Conservation (phyloP, 1,139 yeast species). For the Suhomyces maxii region DNA sequence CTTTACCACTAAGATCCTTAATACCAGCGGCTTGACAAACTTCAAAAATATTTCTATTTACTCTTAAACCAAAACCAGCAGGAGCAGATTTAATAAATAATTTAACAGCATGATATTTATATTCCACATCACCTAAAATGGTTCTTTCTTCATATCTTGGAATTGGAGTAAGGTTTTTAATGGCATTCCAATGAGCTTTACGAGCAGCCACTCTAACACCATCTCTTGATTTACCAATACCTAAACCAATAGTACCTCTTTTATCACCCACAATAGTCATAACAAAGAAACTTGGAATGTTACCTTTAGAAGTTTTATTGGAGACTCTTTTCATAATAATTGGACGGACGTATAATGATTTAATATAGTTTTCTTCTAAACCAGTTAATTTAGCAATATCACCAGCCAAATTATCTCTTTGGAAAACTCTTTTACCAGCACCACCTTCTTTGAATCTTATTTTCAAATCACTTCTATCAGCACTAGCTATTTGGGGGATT, state of each 20-base stretch:
- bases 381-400: conserved; percentile 75
- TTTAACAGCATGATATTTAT: conserved; percentile 85
- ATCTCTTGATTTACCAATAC: conserved; percentile 89
- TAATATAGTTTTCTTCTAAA: conserved; percentile 63
- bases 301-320: conserved; percentile 93
- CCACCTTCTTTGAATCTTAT: conserved; percentile 33
- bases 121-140: conserved; percentile 77
- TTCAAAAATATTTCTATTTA: conserved; percentile 87
- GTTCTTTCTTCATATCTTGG: conserved; percentile 93
- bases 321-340: conserved; percentile 78
- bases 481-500: conserved; percentile 42
- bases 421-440: conserved; percentile 14
- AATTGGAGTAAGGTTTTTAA: conserved; percentile 76
- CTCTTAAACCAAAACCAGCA: conserved; percentile 92
- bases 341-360: conserved; percentile 64
- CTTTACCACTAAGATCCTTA: conserved; percentile 87
- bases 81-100: conserved; percentile 84
- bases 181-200: conserved; percentile 94
- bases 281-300: conserved; percentile 80
- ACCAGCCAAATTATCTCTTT: conserved; percentile 38
- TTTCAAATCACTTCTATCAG: conserved; percentile 43
- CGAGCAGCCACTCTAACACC: conserved; percentile 75
- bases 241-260: conserved; percentile 92
- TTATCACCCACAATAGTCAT: conserved; percentile 91
- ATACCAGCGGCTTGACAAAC: conserved; percentile 95